Evolutionary conservation across 192 early-diverging fungal genomes (phyloP).

Genomic region (Neocallimastix lanati): DNA sequence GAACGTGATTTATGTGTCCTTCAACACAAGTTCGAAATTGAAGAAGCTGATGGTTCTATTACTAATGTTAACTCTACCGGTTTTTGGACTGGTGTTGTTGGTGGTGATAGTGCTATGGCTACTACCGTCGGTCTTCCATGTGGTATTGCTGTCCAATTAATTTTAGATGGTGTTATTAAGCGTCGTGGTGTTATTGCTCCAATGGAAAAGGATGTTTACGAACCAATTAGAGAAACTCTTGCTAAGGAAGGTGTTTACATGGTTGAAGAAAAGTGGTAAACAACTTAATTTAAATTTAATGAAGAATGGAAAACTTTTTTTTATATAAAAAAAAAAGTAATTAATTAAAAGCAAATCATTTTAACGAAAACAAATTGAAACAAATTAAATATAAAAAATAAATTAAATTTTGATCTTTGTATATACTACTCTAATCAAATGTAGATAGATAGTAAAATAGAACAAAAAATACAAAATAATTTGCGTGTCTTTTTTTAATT

Average conservation of each 20-base stretch:
- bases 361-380: background rate
- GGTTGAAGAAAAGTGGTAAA: constrained; percentile 55
- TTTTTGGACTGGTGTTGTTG: constrained; percentile 77
- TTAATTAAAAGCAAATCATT: background rate
- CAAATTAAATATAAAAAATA: no score
- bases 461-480: no score
- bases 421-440: no score
- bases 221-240: constrained; percentile 74
- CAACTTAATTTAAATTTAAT: background rate
- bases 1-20: constrained; percentile 96
- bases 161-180: constrained; percentile 55
- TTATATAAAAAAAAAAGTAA: background rate
- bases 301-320: background rate
- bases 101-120: constrained; percentile 86
- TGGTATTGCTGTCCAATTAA: constrained; percentile 82
- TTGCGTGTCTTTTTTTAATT: no score
- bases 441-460: no score
- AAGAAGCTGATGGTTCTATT: constrained; percentile 61
- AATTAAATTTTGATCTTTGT: no score
- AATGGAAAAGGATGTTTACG: constrained; percentile 70
- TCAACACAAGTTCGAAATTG: constrained; percentile 91
- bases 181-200: constrained; percentile 82
- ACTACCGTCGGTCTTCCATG: constrained; percentile 92
- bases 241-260: constrained; percentile 78
- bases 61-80: constrained; percentile 76